phyloP scores from a whole-genome alignment of 331 rosid species.

The Malus hybrid region DNA sequence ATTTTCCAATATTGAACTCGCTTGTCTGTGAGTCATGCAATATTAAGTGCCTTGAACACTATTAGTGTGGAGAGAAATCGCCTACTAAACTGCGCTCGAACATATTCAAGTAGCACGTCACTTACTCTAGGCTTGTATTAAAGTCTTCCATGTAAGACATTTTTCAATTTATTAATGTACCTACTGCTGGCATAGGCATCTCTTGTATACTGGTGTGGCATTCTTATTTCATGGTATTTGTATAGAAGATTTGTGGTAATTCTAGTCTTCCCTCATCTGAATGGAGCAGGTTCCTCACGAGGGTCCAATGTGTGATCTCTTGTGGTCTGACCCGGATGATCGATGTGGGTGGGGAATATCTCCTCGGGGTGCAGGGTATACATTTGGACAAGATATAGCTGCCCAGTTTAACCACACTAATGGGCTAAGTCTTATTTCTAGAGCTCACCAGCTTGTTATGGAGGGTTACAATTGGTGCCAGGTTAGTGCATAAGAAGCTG shows the following conservation, averaged over 20 bases:
- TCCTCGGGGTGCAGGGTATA: slow-evolving; percentile 5
- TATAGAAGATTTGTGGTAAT: background rate
- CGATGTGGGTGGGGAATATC: slow-evolving; percentile 36
- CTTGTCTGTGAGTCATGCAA: background rate
- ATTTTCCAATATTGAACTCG: background rate
- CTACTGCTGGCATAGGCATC: background rate
- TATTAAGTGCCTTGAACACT: background rate
- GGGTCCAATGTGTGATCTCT: slow-evolving; percentile 37
- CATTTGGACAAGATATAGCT: slow-evolving; percentile 30
- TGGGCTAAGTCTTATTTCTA: slow-evolving; percentile 33
- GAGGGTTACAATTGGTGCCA: slow-evolving; percentile 46
- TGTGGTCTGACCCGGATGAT: slow-evolving; percentile 37
- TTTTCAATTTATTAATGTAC: background rate
- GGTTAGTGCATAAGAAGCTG: slow-evolving; percentile 17
- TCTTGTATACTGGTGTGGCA: background rate
- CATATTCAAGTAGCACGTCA: too few species aligned
- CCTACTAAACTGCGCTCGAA: background rate
- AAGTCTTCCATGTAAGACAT: background rate
- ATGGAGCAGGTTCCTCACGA: slow-evolving; percentile 35
- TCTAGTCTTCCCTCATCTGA: background rate
- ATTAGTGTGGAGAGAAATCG: background rate
- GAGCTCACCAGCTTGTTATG: slow-evolving; percentile 46
- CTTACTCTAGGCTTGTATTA: background rate
- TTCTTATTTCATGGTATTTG: background rate
- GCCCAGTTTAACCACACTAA: slow-evolving; percentile 33